Evolutionary conservation across 257 asterid species (phyloP), one percentile per base, ranked within the genome.

Genomic region (Voacanga thouarsii): DNA sequence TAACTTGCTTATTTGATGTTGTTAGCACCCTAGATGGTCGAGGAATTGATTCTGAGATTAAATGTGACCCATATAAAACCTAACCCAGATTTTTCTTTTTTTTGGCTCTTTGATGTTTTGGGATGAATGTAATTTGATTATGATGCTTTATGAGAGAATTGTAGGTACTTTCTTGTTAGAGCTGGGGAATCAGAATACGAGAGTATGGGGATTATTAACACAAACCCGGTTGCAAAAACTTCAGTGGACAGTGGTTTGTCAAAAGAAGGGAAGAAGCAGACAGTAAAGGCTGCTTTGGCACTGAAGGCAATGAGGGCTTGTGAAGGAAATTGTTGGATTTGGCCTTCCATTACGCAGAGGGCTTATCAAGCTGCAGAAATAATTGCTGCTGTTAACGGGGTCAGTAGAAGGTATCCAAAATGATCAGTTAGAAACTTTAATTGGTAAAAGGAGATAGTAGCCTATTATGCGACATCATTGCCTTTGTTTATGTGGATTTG

Each of bases 321-420:
- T 81, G 97, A 92, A 77, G 86, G 68, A 44, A 94, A 80, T 80
- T 94, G 97, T 71, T 94, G 99, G 99, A 90, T 94, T 85, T 94
- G 99, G 97, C 99, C 99, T 78, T 94, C 97, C 26, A 94, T 94
- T 53, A 92, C 99, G 75, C 99, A 92, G 86, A 92, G 97, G 71
- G 92, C 99, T 82, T 94, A 92, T 82, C 99, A 94, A 76, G 92
- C 97, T 87, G 99, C 99, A 72, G 99, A 94, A 92, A 88, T 92
- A 59, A 94, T 94, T 68, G 97, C 92, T 79, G 93, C 97, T 69
- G 89, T 89, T 73, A 91, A 89, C 77, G 97, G 92, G 8, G 75
- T 94, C 78, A 74, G 39, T 60, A 79, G 99, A 87, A 94, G 97
- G 99, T 92, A 79, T 24, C 0, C 37, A 2, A 19, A 3, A 33